Percentiles rank a stretch among this genome's conserved stretches.
Evolutionary conservation across 163 green algal species (phyloP).

Genomic region (Picocystis sp.): DNA sequence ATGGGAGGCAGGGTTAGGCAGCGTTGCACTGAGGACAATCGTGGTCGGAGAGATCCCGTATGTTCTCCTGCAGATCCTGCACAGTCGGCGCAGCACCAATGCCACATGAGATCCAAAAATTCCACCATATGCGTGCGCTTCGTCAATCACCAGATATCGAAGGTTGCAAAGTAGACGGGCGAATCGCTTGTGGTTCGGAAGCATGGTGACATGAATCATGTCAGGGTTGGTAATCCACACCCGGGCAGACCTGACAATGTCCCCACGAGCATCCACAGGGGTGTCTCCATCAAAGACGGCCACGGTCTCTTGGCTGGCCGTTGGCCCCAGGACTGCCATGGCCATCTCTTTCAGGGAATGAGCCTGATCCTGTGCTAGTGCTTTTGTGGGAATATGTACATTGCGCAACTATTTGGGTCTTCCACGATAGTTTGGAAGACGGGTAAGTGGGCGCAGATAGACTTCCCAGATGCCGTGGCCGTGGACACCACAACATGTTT

Average conservation of each 20-base stretch:
- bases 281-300: constrained; percentile 79
- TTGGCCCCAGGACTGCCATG: constrained; percentile 22
- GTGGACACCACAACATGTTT: constrained; percentile 64
- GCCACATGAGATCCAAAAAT: constrained; percentile 82
- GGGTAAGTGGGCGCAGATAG: constrained; percentile 73
- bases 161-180: constrained; percentile 52
- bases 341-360: constrained; percentile 37
- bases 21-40: constrained; percentile 64
- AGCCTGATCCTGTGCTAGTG: constrained; percentile 74
- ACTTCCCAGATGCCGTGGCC: constrained; percentile 82
- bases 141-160: constrained; percentile 72
- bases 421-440: constrained; percentile 32
- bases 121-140: constrained; percentile 66
- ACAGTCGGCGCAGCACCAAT: constrained; percentile 70
- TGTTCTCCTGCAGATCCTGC: constrained; percentile 40
- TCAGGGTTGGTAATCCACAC: constrained; percentile 92
- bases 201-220: constrained; percentile 83
- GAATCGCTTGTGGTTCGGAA: constrained; percentile 55
- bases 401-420: constrained; percentile 35
- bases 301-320: neutral
- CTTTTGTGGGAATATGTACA: constrained; percentile 96
- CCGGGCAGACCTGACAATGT: constrained; percentile 31
- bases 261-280: constrained; percentile 18
- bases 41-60: constrained; percentile 33
- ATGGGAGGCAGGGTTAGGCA: constrained; percentile 68